phyloP scores from a whole-genome alignment of 2,329 filamentous ascomycete genomes.

The Alternaria burnsii region DNA sequence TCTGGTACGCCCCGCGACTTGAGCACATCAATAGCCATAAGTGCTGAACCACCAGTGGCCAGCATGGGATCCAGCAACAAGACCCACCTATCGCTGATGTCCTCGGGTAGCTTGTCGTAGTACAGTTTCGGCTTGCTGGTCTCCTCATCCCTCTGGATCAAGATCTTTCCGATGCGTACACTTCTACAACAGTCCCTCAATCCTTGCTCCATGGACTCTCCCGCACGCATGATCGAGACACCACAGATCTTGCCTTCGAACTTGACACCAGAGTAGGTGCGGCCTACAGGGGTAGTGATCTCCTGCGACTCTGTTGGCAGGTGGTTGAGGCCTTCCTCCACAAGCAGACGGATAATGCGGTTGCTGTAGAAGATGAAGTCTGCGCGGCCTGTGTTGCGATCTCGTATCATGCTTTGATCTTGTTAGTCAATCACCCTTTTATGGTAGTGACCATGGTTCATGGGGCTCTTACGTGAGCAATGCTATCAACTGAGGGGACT shows the following conservation, averaged over 20 bases:
- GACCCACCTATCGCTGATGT: conserved; percentile 93
- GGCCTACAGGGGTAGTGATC: conserved; percentile 90
- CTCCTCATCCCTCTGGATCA: conserved; percentile 97
- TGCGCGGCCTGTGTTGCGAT: conserved; percentile 85
- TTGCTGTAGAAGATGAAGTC: conserved; percentile 99
- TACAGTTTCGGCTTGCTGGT: conserved; percentile 91
- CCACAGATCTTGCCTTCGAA: conserved; percentile 99
- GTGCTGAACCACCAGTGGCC: conserved; percentile 93
- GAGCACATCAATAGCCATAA: conserved; percentile 95
- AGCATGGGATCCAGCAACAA: conserved; percentile 98
- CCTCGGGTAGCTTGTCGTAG: conserved; percentile 95
- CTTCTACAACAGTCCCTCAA: conserved; percentile 95
- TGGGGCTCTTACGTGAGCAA: conserved; percentile 83
- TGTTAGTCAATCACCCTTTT: conserved; percentile 12
- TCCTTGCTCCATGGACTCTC: conserved; percentile 98
- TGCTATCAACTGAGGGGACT: conserved; percentile 96
- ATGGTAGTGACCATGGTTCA: conserved; percentile 10
- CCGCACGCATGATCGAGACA: conserved; percentile 97
- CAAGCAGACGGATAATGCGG: conserved; percentile 92
- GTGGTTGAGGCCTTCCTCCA: conserved; percentile 97
- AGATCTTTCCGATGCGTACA: conserved; percentile 97
- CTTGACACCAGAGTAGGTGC: conserved; percentile 86
- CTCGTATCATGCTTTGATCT: conserved; percentile 83
- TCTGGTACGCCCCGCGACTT: conserved; percentile 91
- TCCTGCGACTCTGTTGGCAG: conserved; percentile 88